Percentiles rank a stretch among this genome's conserved stretches.
phyloP scores from a whole-genome alignment of 305 asterid genomes.

The Solanum hybrid region DNA sequence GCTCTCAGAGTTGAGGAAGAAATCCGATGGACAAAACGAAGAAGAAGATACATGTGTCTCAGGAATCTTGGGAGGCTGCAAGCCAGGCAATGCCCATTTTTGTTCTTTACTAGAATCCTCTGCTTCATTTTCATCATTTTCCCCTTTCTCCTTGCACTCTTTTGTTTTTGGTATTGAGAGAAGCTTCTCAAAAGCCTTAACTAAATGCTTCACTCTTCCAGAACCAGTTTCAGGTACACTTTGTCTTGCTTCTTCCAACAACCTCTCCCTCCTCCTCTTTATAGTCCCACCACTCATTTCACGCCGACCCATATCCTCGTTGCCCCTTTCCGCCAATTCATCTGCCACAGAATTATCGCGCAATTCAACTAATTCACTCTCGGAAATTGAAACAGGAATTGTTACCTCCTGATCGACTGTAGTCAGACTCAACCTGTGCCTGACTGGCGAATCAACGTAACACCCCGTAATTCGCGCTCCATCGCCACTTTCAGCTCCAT shows the following conservation, averaged over 20 bases:
- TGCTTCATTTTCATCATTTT: slow-evolving; percentile 27
- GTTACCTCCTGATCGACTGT: not conserved
- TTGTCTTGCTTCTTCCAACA: slow-evolving; percentile 27
- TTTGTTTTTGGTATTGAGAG: slow-evolving; percentile 17
- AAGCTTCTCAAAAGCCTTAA: slow-evolving; percentile 34
- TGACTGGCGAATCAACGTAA: not conserved
- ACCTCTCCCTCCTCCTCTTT: slow-evolving; percentile 31
- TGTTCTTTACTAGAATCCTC: slow-evolving; percentile 22
- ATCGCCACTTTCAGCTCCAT: not conserved
- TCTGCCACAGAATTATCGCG: not conserved
- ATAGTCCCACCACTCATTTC: slow-evolving; percentile 5
- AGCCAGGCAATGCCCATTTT: slow-evolving; percentile 47
- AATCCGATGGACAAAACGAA: slow-evolving; percentile 59
- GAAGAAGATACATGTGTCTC: slow-evolving; percentile 47
- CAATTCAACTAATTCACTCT: not conserved
- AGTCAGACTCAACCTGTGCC: not conserved
- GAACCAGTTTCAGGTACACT: slow-evolving; percentile 29
- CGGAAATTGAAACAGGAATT: not conserved
- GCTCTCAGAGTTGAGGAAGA: slow-evolving; percentile 56
- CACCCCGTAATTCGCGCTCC: not conserved
- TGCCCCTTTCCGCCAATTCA: not conserved
- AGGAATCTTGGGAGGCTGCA: slow-evolving; percentile 20
- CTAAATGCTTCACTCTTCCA: slow-evolving; percentile 32
- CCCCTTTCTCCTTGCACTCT: slow-evolving; percentile 14
- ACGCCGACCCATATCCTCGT: not conserved